These are phyloP conservation scores for Pugionium cornutum DNA, from an alignment of 345 rosid species.

Conservation along the genomic window DNA sequence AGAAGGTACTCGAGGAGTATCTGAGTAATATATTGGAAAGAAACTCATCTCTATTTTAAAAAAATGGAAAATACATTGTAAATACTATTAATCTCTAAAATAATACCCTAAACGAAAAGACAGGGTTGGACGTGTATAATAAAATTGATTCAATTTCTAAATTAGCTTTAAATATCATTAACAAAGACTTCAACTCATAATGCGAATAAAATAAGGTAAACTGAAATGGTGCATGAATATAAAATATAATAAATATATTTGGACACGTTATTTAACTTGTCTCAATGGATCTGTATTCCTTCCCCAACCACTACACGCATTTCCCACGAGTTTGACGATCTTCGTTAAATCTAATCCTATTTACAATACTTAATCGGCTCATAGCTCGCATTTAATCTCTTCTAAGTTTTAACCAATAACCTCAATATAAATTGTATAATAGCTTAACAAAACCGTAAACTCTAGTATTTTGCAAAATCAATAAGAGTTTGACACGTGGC, in stretches of 20 bases:
- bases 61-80: too few species aligned
- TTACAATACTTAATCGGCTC: not conserved
- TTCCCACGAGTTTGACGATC: conserved; percentile 39
- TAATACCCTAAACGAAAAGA: not conserved
- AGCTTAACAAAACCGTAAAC: too few species aligned
- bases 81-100: not conserved
- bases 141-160: not conserved
- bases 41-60: too few species aligned
- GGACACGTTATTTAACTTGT: conserved; percentile 33
- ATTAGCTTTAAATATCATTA: not conserved
- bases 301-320: conserved; percentile 38
- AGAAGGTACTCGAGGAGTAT: too few species aligned
- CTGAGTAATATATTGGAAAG: too few species aligned
- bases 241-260: not conserved
- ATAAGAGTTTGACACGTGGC: not conserved
- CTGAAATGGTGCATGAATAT: conserved; percentile 19
- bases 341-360: conserved; percentile 17
- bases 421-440: not conserved
- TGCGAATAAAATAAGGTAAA: not conserved
- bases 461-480: not conserved
- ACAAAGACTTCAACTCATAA: not conserved
- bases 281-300: conserved; percentile 27
- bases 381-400: conserved; percentile 19
- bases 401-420: conserved; percentile 1
- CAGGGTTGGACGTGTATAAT: not conserved